Percentiles rank a stretch among this genome's conserved stretches.
Conservation (phyloP, 1,284 basidiomycete genomes). For the Golubevia pallescens region DNA sequence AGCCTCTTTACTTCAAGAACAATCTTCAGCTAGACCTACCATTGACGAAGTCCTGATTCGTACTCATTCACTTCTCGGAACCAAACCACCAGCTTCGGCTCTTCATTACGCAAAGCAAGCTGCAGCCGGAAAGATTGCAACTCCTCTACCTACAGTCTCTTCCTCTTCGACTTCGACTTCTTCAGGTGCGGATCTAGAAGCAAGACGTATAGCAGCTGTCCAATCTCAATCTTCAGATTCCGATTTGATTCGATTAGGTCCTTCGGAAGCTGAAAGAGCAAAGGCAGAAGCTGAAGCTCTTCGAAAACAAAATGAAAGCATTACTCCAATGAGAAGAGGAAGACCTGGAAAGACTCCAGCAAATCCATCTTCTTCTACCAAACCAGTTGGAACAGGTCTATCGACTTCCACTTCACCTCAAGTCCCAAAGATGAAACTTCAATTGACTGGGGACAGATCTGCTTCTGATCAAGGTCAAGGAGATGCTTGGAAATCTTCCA, state of each 20-base stretch:
- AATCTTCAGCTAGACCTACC: slow-evolving; percentile 35
- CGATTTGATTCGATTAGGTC: slow-evolving; percentile 33
- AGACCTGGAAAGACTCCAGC: slow-evolving; percentile 39
- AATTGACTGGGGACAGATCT: too few relatives aligned
- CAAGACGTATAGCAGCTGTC: background rate
- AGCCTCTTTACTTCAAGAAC: slow-evolving; percentile 40
- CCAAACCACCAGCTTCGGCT: slow-evolving; percentile 26
- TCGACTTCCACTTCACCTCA: background rate
- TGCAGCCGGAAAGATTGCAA: slow-evolving; percentile 27
- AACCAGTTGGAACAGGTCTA: slow-evolving; percentile 18
- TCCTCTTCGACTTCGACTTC: slow-evolving; percentile 1
- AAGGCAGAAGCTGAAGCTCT: slow-evolving; percentile 30
- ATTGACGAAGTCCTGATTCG: slow-evolving; percentile 44
- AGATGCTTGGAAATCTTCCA: too few relatives aligned
- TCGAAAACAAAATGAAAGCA: slow-evolving; percentile 35
- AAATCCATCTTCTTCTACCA: slow-evolving; percentile 2
- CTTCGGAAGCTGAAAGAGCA: slow-evolving; percentile 24
- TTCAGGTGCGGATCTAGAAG: slow-evolving; percentile 7
- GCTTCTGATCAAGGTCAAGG: too few relatives aligned
- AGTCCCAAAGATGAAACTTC: too few relatives aligned
- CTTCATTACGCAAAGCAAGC: slow-evolving; percentile 32
- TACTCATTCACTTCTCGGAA: slow-evolving; percentile 42
- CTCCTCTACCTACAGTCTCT: slow-evolving; percentile 18
- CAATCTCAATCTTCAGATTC: slow-evolving; percentile 5
- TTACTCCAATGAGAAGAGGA: slow-evolving; percentile 52